Evolutionary conservation across 176 grass and related monocot species (phyloP).

Genomic region (Chrysopogon serrulatus): DNA sequence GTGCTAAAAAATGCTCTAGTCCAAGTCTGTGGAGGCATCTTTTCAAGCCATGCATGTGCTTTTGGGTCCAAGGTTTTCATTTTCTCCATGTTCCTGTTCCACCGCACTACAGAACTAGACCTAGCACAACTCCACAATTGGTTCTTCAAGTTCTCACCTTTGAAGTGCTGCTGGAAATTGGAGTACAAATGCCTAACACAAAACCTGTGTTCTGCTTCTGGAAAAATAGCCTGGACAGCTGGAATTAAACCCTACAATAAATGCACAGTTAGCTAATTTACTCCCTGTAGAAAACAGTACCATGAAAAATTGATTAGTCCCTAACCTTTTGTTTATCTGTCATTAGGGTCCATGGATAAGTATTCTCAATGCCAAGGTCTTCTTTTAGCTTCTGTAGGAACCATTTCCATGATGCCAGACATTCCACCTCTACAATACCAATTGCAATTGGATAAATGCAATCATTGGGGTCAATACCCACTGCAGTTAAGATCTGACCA

Average conservation of each 20-base stretch:
- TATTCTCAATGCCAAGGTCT: neutral
- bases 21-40: no score
- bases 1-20: no score
- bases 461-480: no score
- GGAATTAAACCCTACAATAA: neutral
- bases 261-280: no score
- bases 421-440: no score
- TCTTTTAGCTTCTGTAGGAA: neutral
- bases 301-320: no score
- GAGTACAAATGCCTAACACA: neutral
- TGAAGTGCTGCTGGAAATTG: neutral
- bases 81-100: neutral
- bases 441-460: no score
- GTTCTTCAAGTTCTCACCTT: no score
- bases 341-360: neutral
- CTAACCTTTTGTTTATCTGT: neutral
- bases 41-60: neutral
- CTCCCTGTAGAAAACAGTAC: no score
- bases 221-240: neutral
- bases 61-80: neutral
- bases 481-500: no score
- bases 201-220: neutral
- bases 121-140: neutral
- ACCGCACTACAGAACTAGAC: neutral
- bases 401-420: slow-evolving; percentile 8